These are phyloP conservation scores for Ophiocordyceps australis DNA, from an alignment of 2,329 filamentous ascomycete species.

Conservation along the genomic window DNA sequence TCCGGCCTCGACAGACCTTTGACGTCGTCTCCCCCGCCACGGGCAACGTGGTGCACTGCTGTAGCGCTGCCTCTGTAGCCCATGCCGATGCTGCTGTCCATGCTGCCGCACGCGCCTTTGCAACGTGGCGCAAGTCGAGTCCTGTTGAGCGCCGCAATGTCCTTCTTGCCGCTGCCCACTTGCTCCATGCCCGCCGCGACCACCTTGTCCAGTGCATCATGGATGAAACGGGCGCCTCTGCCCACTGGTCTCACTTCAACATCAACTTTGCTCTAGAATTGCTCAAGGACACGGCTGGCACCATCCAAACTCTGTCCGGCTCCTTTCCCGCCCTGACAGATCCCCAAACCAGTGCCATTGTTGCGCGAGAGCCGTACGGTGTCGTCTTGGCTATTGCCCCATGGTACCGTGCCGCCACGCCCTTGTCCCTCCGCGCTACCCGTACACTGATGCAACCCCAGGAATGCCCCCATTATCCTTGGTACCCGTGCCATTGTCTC, in stretches of 20 bases:
- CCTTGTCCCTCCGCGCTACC: background rate
- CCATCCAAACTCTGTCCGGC: slow-evolving; percentile 18
- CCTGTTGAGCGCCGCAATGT: slow-evolving; percentile 47
- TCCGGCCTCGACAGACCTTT: slow-evolving; percentile 19
- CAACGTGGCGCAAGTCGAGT: slow-evolving; percentile 47
- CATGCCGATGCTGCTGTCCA: slow-evolving; percentile 33
- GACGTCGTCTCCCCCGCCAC: slow-evolving; percentile 1
- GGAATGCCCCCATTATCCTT: slow-evolving; percentile 40
- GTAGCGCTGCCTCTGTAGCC: slow-evolving; percentile 18
- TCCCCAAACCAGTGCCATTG: slow-evolving; percentile 28
- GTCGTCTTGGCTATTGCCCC: slow-evolving; percentile 66
- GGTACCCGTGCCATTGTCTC: slow-evolving; percentile 35
- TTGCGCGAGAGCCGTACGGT: slow-evolving; percentile 61
- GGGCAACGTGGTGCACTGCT: background rate
- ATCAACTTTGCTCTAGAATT: slow-evolving; percentile 15
- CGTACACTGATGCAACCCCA: too few species aligned
- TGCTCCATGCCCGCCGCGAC: slow-evolving; percentile 38
- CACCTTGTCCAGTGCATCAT: slow-evolving; percentile 44
- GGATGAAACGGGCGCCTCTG: slow-evolving; percentile 23
- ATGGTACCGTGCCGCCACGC: slow-evolving; percentile 35
- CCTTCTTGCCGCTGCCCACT: slow-evolving; percentile 47
- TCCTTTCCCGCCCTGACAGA: slow-evolving; percentile 15
- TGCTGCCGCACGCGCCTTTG: slow-evolving; percentile 47
- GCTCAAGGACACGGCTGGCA: slow-evolving; percentile 23
- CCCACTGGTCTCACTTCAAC: slow-evolving; percentile 22